Evolutionary conservation across 805 yeast species (phyloP).

Genomic region (Metschnikowia proteae): DNA sequence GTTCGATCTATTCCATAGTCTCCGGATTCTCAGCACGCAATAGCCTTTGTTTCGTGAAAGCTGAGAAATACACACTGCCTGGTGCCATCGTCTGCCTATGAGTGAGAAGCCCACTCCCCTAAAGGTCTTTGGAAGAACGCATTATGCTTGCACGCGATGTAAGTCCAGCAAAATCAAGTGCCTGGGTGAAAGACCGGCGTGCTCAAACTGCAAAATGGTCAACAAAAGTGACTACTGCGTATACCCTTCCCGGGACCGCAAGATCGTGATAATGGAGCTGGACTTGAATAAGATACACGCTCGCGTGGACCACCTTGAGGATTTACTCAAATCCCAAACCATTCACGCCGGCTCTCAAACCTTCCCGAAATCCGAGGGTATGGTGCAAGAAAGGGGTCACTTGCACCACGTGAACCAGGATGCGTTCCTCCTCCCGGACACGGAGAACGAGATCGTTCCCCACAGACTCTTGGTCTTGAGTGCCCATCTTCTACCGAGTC

Average conservation of each 20-base stretch:
- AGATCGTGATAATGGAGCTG: conserved; percentile 41
- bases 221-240: conserved; percentile 31
- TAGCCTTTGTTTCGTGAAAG: not conserved
- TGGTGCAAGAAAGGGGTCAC: conserved; percentile 7
- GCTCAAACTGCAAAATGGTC: conserved; percentile 36
- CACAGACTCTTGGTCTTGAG: conserved; percentile 21
- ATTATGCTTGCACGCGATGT: conserved; percentile 43
- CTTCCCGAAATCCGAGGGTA: conserved; percentile 1
- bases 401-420: conserved; percentile 17
- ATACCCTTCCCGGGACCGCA: conserved; percentile 38
- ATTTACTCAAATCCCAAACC: conserved; percentile 13
- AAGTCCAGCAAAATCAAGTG: conserved; percentile 39
- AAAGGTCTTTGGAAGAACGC: conserved; percentile 40
- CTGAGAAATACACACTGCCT: not conserved
- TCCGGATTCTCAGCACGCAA: not conserved
- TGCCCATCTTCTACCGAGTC: conserved; percentile 25
- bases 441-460: conserved; percentile 25
- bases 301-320: conserved; percentile 29
- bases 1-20: not conserved
- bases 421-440: conserved; percentile 25
- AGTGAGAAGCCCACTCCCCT: conserved; percentile 25
- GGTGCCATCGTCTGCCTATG: conserved; percentile 5
- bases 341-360: conserved; percentile 6
- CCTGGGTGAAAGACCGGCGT: conserved; percentile 40
- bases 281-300: conserved; percentile 35